These are phyloP conservation scores for Exophiala mesophila DNA, from an alignment of 2,329 filamentous ascomycete species.

Conservation along the genomic window DNA sequence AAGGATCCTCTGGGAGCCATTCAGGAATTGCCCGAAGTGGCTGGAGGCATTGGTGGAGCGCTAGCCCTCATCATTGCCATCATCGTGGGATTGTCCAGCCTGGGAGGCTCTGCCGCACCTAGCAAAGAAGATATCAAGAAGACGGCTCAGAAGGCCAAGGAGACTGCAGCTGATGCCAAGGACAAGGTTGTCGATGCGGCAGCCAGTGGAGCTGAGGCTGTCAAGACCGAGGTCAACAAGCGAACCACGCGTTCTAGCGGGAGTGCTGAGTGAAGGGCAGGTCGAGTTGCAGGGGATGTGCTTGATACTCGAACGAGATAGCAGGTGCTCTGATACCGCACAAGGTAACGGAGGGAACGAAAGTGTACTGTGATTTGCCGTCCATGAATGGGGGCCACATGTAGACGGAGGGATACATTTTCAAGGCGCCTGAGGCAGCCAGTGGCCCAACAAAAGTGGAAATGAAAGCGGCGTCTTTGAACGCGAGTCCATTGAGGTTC, in stretches of 20 bases:
- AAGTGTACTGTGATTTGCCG: too few relatives aligned
- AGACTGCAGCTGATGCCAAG: conserved; percentile 58
- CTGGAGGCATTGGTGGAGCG: conserved; percentile 69
- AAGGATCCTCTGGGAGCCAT: conserved; percentile 77
- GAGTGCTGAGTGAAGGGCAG: conserved; percentile 13
- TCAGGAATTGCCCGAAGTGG: conserved; percentile 87
- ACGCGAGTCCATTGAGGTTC: too few relatives aligned
- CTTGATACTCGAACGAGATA: too few relatives aligned
- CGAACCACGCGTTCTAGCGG: conserved; percentile 47
- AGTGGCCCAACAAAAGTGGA: too few relatives aligned
- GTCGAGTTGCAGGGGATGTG: too few relatives aligned
- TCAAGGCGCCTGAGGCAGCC: too few relatives aligned
- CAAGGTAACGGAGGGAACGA: too few relatives aligned
- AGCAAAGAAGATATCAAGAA: conserved; percentile 73
- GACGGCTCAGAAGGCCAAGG: conserved; percentile 54
- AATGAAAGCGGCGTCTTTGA: too few relatives aligned
- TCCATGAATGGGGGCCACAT: too few relatives aligned
- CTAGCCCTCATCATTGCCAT: conserved; percentile 66
- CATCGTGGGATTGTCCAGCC: conserved; percentile 60
- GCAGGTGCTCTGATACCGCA: too few relatives aligned
- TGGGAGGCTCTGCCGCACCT: conserved; percentile 61
- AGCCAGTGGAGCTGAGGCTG: conserved; percentile 63
- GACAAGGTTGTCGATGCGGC: conserved; percentile 63
- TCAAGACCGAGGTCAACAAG: conserved; percentile 65
- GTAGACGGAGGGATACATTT: too few relatives aligned